Evolutionary conservation across 23 red algal genomes (phyloP).

Genomic region (Agarophyton chilense): DNA sequence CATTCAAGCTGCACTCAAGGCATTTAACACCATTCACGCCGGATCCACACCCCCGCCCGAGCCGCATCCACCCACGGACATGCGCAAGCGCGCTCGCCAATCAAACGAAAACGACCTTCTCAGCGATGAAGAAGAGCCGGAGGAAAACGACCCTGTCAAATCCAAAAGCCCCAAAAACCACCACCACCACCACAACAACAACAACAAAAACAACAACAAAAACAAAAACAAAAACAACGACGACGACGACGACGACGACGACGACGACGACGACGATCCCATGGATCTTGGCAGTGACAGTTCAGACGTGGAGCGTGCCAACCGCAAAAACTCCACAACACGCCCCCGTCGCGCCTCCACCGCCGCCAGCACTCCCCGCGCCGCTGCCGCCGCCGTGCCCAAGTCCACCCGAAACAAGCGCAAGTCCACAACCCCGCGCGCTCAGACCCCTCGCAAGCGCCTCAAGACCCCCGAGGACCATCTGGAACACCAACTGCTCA

Average conservation of each 20-base stretch:
- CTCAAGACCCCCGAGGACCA: background rate
- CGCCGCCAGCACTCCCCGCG: background rate
- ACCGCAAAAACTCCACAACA: background rate
- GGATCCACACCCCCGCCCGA: background rate
- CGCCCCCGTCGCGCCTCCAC: background rate
- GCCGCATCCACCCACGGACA: conserved; percentile 12
- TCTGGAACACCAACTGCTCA: background rate
- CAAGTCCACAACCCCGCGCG: background rate
- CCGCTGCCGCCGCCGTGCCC: background rate
- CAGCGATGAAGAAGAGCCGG: conserved; percentile 20
- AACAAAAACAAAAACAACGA: too few species aligned
- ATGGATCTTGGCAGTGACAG: conserved; percentile 32
- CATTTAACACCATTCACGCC: conserved; percentile 6
- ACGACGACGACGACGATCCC: conserved; percentile 6
- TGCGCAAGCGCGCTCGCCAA: background rate
- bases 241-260: background rate
- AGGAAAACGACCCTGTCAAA: background rate
- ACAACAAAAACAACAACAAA: too few species aligned
- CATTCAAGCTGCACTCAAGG: conserved; percentile 12
- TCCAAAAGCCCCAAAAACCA: background rate
- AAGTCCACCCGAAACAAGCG: conserved; percentile 3
- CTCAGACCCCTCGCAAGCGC: background rate
- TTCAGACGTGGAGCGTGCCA: background rate
- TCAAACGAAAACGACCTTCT: background rate
- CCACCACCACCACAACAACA: background rate